Evolutionary conservation across 352 stramenopile genomes (phyloP), one percentile per base, ranked within the genome.

Genomic region (Pythium dissotocum): DNA sequence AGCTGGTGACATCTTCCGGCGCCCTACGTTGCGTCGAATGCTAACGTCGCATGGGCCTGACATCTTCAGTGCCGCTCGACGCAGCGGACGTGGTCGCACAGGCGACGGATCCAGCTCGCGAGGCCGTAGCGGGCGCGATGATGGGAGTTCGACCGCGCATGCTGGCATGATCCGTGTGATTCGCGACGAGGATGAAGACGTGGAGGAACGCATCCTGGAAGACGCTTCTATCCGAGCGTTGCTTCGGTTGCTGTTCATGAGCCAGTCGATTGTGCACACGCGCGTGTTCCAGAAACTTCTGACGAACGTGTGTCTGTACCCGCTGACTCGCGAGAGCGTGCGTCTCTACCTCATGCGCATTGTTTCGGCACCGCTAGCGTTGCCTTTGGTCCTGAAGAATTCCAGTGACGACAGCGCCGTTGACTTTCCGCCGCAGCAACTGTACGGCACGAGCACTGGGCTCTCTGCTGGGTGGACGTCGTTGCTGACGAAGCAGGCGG

Each of bases 261-360:
- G 79, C 12, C 80, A 94, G 53, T 95, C 86, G 0, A 76, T 93
- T 49, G 82, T 93, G 36, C 83, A 94, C 58, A 94, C 93, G 58
- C 85, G 86, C 21, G 87, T 93, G 13, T 88, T 93, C 21, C 85
- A 94, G 72, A 83, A 82, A 6, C 67, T 96, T 4, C 61, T 96
- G 26, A 70, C 80, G 5, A 96, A 96, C 60, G 77, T 94, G 44
- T 95, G 85, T 46, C 51, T 88, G 63, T 96, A 96, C 54, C 88
- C 88, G 7, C 63, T 87, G 40, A 95, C 87, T 5, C 81, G 88
- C 0, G 56, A 62, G 12, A 83, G 82, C 53, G 69, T 96, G 56
- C 85, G 84, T 12, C 69, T 60, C 21, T 90, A 86, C 46, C 57
- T 94, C 38, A 58, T 95, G n/a, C 82, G 70, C 0, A 77, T 94